A percentile compares a stretch with the other conserved stretches of the same genome.
phyloP scores from a whole-genome alignment of 495 filamentous ascomycete species.

The Penicillium flavigenum region DNA sequence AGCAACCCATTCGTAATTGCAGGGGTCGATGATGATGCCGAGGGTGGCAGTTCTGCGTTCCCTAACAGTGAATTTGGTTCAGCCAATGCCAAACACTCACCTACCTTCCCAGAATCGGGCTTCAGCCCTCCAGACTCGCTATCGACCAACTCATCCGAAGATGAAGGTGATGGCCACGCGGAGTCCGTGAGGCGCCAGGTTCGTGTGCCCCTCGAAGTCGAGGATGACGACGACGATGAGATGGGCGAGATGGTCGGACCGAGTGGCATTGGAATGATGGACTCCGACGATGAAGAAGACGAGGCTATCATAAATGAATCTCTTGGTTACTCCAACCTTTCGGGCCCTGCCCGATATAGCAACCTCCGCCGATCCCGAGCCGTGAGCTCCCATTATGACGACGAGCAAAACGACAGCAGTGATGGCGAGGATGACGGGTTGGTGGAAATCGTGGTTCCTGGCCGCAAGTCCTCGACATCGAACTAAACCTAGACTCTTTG shows the following conservation, averaged over 20 bases:
- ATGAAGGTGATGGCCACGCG: conserved; percentile 35
- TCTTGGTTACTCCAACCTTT: conserved; percentile 43
- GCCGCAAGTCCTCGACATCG: conserved; percentile 39
- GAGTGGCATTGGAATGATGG: conserved; percentile 38
- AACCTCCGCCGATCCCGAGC: conserved; percentile 34
- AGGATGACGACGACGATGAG: conserved; percentile 50
- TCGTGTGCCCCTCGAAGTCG: conserved; percentile 47
- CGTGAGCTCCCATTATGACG: conserved; percentile 40
- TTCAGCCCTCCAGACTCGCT: conserved; percentile 47
- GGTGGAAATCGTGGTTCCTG: conserved; percentile 49
- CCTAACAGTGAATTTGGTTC: conserved; percentile 39
- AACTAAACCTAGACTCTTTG: conserved; percentile 14
- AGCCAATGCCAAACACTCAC: conserved; percentile 30
- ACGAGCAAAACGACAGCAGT: conserved; percentile 47
- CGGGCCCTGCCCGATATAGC: conserved; percentile 37
- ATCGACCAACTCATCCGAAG: conserved; percentile 45
- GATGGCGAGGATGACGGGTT: conserved; percentile 51
- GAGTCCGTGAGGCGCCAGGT: conserved; percentile 40
- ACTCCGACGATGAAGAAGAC: conserved; percentile 50
- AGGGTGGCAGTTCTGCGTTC: conserved; percentile 43
- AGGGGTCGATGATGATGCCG: conserved; percentile 45
- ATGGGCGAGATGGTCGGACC: conserved; percentile 53
- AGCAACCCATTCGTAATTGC: conserved; percentile 47
- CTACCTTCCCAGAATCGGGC: conserved; percentile 41
- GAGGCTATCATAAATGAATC: conserved; percentile 52